Conservation (phyloP, 2,329 filamentous ascomycete species). For the Trichoderma sp. region DNA sequence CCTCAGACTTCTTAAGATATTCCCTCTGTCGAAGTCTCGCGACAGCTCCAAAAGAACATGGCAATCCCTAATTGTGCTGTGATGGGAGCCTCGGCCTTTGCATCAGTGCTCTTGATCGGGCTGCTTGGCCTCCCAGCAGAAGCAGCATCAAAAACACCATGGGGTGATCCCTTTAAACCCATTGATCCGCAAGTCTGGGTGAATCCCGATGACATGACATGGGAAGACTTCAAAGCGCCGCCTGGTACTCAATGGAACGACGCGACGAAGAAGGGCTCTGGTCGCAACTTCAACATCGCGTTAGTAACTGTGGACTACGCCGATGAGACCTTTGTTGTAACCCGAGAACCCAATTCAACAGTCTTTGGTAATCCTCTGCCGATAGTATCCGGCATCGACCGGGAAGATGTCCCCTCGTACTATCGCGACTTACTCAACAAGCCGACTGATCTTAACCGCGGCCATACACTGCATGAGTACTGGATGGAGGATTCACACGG, state of each 20-base stretch:
- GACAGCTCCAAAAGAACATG: too few relatives aligned
- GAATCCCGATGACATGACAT: conserved; percentile 56
- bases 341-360: conserved; percentile 45
- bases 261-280: conserved; percentile 44
- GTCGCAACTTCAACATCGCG: conserved; percentile 58
- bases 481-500: conserved; percentile 59
- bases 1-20: not conserved
- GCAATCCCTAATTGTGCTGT: not conserved
- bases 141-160: not conserved
- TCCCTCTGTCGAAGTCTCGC: not conserved
- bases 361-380: conserved; percentile 54
- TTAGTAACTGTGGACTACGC: conserved; percentile 55
- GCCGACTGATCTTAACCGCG: conserved; percentile 50
- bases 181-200: conserved; percentile 55
- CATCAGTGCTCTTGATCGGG: not conserved
- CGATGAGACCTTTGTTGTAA: conserved; percentile 52
- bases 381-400: conserved; percentile 41
- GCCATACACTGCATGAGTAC: conserved; percentile 57
- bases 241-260: conserved; percentile 53
- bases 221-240: conserved; percentile 49
- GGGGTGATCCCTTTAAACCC: conserved; percentile 46
- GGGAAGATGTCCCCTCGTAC: conserved; percentile 50
- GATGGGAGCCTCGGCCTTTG: not conserved
- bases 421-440: conserved; percentile 54
- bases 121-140: not conserved